Conservation (phyloP, 116 monocot genomes). For the Phalaenopsis hybrid region DNA sequence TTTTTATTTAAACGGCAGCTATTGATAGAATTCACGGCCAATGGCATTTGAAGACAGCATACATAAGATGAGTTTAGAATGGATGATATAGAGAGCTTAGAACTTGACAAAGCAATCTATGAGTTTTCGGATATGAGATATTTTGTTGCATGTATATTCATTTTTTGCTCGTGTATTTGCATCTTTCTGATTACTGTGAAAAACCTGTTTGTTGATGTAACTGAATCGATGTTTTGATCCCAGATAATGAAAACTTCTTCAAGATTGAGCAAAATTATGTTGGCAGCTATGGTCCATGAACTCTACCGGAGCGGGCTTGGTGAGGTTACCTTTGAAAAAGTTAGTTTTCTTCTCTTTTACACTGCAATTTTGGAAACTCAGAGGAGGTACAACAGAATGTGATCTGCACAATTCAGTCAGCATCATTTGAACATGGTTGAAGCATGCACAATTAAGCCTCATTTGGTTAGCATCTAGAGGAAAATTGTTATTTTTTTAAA, state of each 20-base stretch:
- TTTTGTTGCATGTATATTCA: background rate
- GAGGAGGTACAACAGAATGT: background rate
- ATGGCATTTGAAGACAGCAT: no score
- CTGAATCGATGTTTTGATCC: slow-evolving; percentile 6
- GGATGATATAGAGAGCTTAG: no score
- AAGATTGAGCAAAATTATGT: slow-evolving; percentile 69
- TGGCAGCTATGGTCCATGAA: slow-evolving; percentile 89
- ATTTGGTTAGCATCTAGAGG: background rate
- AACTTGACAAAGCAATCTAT: no score
- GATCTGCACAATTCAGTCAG: background rate
- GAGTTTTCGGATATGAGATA: background rate
- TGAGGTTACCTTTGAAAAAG: slow-evolving; percentile 84
- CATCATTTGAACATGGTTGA: background rate
- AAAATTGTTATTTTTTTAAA: background rate
- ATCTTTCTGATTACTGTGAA: background rate
- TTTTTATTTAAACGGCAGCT: background rate
- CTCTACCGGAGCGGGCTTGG: slow-evolving; percentile 63
- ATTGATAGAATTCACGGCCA: background rate
- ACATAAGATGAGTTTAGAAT: no score
- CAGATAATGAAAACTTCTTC: slow-evolving; percentile 79
- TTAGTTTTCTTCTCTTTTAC: slow-evolving; percentile 12
- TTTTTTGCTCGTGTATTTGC: background rate
- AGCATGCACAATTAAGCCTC: background rate
- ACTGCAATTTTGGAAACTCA: background rate
- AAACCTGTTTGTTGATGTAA: background rate